phyloP scores from a whole-genome alignment of 2,329 filamentous ascomycete genomes.

The Lecanicillium sp. region DNA sequence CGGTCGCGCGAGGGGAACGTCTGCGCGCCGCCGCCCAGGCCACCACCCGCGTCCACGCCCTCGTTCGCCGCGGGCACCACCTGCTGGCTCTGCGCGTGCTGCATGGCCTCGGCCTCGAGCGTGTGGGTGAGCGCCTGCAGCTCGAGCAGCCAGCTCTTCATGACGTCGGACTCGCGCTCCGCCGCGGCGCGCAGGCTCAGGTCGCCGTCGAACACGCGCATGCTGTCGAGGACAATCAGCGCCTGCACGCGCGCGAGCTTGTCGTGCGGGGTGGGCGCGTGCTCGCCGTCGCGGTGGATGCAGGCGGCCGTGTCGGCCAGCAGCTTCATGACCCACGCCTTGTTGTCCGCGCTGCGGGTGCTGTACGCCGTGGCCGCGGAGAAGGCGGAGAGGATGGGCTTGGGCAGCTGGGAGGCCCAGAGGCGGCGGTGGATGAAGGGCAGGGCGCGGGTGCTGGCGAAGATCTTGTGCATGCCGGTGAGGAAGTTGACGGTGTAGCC shows the following conservation, averaged over 20 bases:
- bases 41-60: not conserved
- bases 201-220: constrained; percentile 40
- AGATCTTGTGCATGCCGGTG: constrained; percentile 28
- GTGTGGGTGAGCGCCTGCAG: constrained; percentile 29
- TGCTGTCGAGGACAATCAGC: constrained; percentile 34
- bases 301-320: constrained; percentile 32
- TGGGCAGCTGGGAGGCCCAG: constrained; percentile 34
- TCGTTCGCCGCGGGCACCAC: constrained; percentile 17
- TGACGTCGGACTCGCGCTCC: constrained; percentile 31
- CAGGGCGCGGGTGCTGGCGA: constrained; percentile 30
- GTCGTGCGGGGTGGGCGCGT: constrained; percentile 26
- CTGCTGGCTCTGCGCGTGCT: constrained; percentile 1
- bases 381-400: constrained; percentile 34
- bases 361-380: constrained; percentile 34
- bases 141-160: constrained; percentile 32
- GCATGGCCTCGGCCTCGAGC: constrained; percentile 24
- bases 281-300: constrained; percentile 30
- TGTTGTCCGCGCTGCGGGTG: constrained; percentile 31
- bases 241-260: constrained; percentile 40
- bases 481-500: constrained; percentile 30
- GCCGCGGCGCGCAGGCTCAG: constrained; percentile 33
- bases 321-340: constrained; percentile 33
- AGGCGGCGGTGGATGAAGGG: constrained; percentile 39
- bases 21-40: not conserved
- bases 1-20: constrained; percentile 22